Percentiles rank a stretch among this genome's conserved stretches.
phyloP scores from a whole-genome alignment of 148 eudicot species.

The Spergularia bocconei region DNA sequence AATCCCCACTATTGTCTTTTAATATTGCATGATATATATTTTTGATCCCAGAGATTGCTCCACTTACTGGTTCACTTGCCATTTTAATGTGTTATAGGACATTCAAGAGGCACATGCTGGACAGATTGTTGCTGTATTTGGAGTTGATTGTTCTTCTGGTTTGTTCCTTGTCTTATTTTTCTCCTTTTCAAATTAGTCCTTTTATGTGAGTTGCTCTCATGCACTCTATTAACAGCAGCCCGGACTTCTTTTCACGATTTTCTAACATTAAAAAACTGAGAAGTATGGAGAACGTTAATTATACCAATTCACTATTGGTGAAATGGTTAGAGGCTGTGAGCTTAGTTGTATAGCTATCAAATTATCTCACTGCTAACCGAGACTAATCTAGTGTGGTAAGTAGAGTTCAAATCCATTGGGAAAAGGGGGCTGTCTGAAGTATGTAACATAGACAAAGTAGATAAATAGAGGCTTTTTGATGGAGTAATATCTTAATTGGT shows the following conservation, averaged over 20 bases:
- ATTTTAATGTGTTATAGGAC: constrained; percentile 46
- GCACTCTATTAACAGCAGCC: background rate
- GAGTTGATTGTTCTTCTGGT: constrained; percentile 98
- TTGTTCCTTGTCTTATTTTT: constrained; percentile 14
- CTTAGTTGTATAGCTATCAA: too few species aligned
- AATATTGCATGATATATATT: background rate
- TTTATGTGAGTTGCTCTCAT: constrained; percentile 1
- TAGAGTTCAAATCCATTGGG: too few species aligned
- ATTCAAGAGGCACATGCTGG: constrained; percentile 99
- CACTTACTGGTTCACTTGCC: constrained; percentile 1
- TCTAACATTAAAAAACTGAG: background rate
- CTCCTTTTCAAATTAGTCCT: background rate
- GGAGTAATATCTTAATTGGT: too few species aligned
- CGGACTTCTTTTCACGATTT: constrained; percentile 4
- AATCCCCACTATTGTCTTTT: background rate
- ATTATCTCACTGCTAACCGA: too few species aligned
- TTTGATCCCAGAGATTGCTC: background rate
- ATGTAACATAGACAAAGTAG: too few species aligned
- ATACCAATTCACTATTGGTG: too few species aligned
- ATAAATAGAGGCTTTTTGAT: too few species aligned
- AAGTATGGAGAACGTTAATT: background rate
- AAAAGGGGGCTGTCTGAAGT: too few species aligned
- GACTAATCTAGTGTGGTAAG: too few species aligned
- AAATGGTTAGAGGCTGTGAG: too few species aligned
- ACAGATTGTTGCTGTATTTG: constrained; percentile 97